Percentiles rank a stretch among this genome's conserved stretches.
These are phyloP conservation scores for Castanospermum australe DNA, from an alignment of 306 rosid species.

Conservation along the genomic window DNA sequence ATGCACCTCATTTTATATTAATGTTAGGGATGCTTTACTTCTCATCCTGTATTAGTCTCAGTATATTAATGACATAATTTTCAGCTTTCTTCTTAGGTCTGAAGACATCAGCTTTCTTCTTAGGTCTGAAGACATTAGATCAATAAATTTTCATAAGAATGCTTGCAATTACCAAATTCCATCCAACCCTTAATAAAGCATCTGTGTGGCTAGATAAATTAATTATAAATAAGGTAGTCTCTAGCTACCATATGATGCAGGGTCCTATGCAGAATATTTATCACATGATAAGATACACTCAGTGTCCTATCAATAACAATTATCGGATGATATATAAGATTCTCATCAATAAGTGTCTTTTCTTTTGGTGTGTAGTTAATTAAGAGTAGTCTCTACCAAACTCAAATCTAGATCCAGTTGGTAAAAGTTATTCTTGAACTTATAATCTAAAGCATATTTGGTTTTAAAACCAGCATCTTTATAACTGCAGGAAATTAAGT, in stretches of 20 bases:
- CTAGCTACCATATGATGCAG: background rate
- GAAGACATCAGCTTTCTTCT: background rate
- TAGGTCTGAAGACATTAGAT: background rate
- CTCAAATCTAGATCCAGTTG: constrained; percentile 5
- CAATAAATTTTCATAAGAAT: background rate
- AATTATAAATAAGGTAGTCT: background rate
- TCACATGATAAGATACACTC: background rate
- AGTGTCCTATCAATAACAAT: background rate
- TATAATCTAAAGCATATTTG: background rate
- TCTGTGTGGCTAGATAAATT: background rate
- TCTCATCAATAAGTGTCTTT: background rate
- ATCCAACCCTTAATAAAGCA: background rate
- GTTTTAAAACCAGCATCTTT: background rate
- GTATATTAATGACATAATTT: no score
- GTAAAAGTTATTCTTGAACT: constrained; percentile 12
- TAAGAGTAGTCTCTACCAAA: constrained; percentile 14
- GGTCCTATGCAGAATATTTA: background rate
- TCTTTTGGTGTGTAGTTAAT: constrained; percentile 2
- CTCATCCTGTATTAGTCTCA: background rate
- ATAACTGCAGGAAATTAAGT: background rate
- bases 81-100: no score
- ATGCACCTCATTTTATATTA: background rate
- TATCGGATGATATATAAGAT: background rate
- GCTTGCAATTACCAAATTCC: constrained; percentile 11
- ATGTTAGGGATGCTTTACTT: background rate